Percentiles rank a stretch among this genome's conserved stretches.
Conservation (phyloP, 2,329 filamentous ascomycete species). For the Sporothrix pallida region DNA sequence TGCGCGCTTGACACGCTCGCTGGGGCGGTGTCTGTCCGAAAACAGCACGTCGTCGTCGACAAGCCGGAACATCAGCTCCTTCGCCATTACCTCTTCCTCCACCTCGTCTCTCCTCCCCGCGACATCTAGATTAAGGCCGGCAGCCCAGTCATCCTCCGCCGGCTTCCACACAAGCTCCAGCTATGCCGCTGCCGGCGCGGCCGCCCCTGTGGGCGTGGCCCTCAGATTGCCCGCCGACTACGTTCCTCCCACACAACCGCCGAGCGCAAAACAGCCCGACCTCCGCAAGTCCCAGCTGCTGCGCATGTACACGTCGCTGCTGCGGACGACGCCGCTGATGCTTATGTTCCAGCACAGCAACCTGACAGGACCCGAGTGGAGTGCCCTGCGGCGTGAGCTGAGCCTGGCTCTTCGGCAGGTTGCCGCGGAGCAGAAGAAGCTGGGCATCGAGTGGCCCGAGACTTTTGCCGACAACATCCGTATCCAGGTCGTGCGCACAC, state of each 20-base stretch:
- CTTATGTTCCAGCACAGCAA: slow-evolving; percentile 80
- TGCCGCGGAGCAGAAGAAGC: slow-evolving; percentile 37
- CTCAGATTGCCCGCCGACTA: slow-evolving; percentile 54
- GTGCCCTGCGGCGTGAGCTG: slow-evolving; percentile 73
- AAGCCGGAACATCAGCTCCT: not conserved
- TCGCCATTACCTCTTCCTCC: not conserved
- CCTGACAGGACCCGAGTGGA: slow-evolving; percentile 74
- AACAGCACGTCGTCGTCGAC: slow-evolving; percentile 15
- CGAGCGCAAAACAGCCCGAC: slow-evolving; percentile 83
- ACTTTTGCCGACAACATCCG: slow-evolving; percentile 68
- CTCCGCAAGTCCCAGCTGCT: slow-evolving; percentile 88
- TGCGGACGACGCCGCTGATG: slow-evolving; percentile 83
- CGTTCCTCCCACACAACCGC: slow-evolving; percentile 75
- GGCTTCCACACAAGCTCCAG: slow-evolving; percentile 32
- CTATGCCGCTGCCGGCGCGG: not conserved
- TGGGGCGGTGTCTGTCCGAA: slow-evolving; percentile 35
- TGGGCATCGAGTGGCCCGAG: slow-evolving; percentile 41
- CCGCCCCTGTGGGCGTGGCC: not conserved
- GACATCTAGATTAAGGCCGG: slow-evolving; percentile 8
- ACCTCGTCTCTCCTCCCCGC: not conserved
- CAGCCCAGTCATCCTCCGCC: not conserved
- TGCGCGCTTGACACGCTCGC: slow-evolving; percentile 16
- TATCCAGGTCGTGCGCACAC: slow-evolving; percentile 83
- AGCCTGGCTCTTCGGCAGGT: slow-evolving; percentile 54
- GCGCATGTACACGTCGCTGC: slow-evolving; percentile 83